A percentile compares a stretch with the other conserved stretches of the same genome.
Conservation (phyloP, 1,139 yeast genomes). For the Protomyces macrosporus region DNA sequence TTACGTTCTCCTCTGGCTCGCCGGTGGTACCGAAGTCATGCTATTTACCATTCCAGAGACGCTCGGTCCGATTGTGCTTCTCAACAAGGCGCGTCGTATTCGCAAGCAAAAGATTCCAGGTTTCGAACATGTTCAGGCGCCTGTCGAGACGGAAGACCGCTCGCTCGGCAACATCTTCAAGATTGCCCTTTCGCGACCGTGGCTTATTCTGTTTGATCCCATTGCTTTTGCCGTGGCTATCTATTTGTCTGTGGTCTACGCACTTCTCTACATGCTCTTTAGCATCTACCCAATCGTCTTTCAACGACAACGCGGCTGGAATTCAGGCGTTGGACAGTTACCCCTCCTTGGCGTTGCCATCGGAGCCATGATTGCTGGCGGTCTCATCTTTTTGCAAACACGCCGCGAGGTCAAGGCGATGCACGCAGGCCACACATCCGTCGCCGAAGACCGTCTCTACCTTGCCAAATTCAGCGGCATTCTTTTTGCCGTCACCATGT, state of each 20-base stretch:
- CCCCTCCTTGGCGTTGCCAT: conserved; percentile 47
- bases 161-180: conserved; percentile 22
- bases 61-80: conserved; percentile 53
- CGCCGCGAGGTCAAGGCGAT: conserved; percentile 38
- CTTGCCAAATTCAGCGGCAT: conserved; percentile 68
- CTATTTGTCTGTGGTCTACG: conserved; percentile 56
- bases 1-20: conserved; percentile 52
- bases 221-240: conserved; percentile 55
- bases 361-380: conserved; percentile 41
- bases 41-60: conserved; percentile 50
- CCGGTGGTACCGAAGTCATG: conserved; percentile 48
- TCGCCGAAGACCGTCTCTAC: conserved; percentile 72
- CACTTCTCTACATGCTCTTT: conserved; percentile 64
- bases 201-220: conserved; percentile 52
- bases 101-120: conserved; percentile 47
- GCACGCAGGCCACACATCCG: conserved; percentile 32
- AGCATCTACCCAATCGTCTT: conserved; percentile 78
- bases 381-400: conserved; percentile 37
- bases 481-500: conserved; percentile 53
- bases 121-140: conserved; percentile 52
- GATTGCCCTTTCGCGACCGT: conserved; percentile 49
- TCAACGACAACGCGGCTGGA: conserved; percentile 53
- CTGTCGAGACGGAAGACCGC: conserved; percentile 41
- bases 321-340: conserved; percentile 52
- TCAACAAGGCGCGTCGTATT: conserved; percentile 46